Percentiles rank a stretch among this genome's conserved stretches.
Evolutionary conservation across 352 stramenopile species (phyloP).

Genomic region (Phytophthora gonapodyides): DNA sequence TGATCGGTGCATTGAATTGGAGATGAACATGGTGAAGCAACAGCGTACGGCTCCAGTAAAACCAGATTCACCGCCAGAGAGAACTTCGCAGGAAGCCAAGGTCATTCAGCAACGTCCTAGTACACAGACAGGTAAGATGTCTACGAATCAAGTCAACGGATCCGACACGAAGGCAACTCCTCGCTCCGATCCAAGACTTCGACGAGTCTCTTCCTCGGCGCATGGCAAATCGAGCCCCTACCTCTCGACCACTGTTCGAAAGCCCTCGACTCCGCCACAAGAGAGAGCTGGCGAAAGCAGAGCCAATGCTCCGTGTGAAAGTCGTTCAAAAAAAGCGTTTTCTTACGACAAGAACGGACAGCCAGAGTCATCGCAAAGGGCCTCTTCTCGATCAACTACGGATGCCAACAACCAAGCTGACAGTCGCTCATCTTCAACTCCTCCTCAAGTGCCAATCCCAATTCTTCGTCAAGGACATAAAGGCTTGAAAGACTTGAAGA

Average conservation of each 20-base stretch:
- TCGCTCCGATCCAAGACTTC: slow-evolving; percentile 22
- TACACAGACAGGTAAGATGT: slow-evolving; percentile 10
- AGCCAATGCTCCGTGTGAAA: slow-evolving; percentile 1
- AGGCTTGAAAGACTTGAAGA: slow-evolving; percentile 66
- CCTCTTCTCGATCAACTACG: slow-evolving; percentile 7
- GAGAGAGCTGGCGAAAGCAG: slow-evolving; percentile 1
- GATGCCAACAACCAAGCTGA: slow-evolving; percentile 23
- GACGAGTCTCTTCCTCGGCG: slow-evolving; percentile 33
- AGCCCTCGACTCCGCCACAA: slow-evolving; percentile 31
- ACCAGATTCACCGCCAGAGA: background rate
- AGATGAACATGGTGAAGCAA: slow-evolving; percentile 36
- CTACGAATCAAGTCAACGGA: background rate
- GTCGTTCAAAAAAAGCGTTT: slow-evolving; percentile 18
- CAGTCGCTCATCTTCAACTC: slow-evolving; percentile 5
- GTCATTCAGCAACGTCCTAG: slow-evolving; percentile 13
- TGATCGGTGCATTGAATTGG: slow-evolving; percentile 62
- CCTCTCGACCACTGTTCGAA: slow-evolving; percentile 14
- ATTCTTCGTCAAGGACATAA: slow-evolving; percentile 72
- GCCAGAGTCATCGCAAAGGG: background rate
- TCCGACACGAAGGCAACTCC: slow-evolving; percentile 1
- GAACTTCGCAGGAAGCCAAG: slow-evolving; percentile 1
- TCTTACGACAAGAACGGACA: slow-evolving; percentile 3
- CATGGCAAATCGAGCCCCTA: slow-evolving; percentile 36
- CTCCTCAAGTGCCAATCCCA: slow-evolving; percentile 26
- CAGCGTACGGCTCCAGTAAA: slow-evolving; percentile 1